These are phyloP conservation scores for Xylaria telfairii DNA, from an alignment of 495 filamentous ascomycete species.

Conservation along the genomic window DNA sequence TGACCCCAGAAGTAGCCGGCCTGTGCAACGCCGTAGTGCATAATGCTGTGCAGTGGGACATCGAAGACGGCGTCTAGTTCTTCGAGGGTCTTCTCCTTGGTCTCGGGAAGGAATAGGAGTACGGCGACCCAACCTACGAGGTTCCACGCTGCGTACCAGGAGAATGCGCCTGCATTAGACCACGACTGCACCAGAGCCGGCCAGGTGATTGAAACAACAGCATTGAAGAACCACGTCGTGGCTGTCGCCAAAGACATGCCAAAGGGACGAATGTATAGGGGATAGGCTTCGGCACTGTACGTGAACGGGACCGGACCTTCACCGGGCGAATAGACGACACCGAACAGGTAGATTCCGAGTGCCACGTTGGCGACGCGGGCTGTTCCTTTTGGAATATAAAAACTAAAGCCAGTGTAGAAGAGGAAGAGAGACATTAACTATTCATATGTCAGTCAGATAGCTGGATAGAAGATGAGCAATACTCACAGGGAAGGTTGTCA, in stretches of 20 bases:
- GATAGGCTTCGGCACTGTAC: slow-evolving; percentile 82
- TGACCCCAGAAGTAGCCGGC: slow-evolving; percentile 58
- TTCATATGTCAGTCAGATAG: slow-evolving; percentile 2
- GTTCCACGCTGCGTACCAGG: slow-evolving; percentile 74
- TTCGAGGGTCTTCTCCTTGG: slow-evolving; percentile 80
- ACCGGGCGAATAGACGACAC: slow-evolving; percentile 77
- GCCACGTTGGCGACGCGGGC: slow-evolving; percentile 64
- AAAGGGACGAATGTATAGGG: slow-evolving; percentile 72
- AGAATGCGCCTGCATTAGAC: slow-evolving; percentile 65
- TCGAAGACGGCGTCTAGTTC: slow-evolving; percentile 66
- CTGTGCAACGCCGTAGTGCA: slow-evolving; percentile 50
- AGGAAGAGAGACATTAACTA: slow-evolving; percentile 70
- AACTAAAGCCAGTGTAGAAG: slow-evolving; percentile 81
- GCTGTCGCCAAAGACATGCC: slow-evolving; percentile 74
- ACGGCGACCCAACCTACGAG: slow-evolving; percentile 71
- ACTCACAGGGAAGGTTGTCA: slow-evolving; percentile 71
- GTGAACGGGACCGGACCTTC: slow-evolving; percentile 85
- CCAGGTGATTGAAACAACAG: slow-evolving; percentile 70
- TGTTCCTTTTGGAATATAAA: slow-evolving; percentile 67
- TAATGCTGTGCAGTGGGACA: slow-evolving; percentile 56
- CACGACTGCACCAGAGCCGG: slow-evolving; percentile 62
- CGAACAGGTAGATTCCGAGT: slow-evolving; percentile 77
- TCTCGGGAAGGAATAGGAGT: slow-evolving; percentile 79
- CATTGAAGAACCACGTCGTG: slow-evolving; percentile 75
- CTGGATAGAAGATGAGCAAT: background rate